Percentiles rank a stretch among this genome's conserved stretches.
phyloP scores from a whole-genome alignment of 768 basidiomycete species.

The Xanthoconium purpureum region DNA sequence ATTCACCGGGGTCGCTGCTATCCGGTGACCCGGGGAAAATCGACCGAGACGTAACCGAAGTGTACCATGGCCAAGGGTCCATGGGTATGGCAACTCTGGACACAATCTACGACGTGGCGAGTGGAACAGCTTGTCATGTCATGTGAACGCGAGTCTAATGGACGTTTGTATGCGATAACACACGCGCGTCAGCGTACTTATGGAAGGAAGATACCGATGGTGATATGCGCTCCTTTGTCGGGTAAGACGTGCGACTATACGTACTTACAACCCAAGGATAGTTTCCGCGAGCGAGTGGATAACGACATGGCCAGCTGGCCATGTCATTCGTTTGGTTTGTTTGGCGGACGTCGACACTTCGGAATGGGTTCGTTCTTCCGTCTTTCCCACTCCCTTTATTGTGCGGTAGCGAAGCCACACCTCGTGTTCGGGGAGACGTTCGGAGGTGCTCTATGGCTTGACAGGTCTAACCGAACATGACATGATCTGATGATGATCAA shows the following conservation, averaged over 20 bases:
- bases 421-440: background rate
- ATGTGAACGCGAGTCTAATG: no score
- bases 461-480: background rate
- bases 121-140: background rate
- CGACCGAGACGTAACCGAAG: conserved; percentile 8
- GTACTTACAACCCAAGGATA: background rate
- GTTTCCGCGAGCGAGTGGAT: background rate
- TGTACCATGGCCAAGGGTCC: background rate
- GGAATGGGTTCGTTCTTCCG: background rate
- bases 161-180: background rate
- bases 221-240: background rate
- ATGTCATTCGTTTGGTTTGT: background rate
- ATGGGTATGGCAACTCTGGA: background rate
- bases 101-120: conserved; percentile 1
- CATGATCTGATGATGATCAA: background rate
- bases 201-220: background rate
- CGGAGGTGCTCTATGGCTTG: background rate
- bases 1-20: background rate
- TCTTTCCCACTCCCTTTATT: background rate
- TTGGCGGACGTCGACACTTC: background rate
- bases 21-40: conserved; percentile 1
- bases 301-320: background rate
- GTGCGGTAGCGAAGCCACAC: background rate
- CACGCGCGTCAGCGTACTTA: background rate
- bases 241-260: background rate